Conservation (phyloP, 2,329 filamentous ascomycete genomes). For the Mycosphaerella sp. region DNA sequence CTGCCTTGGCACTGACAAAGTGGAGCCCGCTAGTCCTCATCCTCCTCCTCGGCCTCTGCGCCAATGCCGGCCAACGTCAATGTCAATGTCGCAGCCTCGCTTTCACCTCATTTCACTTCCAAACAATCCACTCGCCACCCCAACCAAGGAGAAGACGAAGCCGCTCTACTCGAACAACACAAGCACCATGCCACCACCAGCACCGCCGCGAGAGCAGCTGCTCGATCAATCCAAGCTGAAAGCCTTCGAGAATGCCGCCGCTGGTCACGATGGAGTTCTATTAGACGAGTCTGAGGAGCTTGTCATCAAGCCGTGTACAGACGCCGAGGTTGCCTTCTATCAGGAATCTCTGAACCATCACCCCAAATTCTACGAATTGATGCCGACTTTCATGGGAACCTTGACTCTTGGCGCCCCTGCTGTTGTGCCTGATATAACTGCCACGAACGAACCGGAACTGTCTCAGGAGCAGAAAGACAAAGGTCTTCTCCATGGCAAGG, state of each 20-base stretch:
- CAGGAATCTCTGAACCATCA: slow-evolving; percentile 61
- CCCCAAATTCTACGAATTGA: slow-evolving; percentile 68
- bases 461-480: slow-evolving; percentile 31
- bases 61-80: neutral
- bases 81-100: slow-evolving; percentile 5
- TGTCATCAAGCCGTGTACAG: slow-evolving; percentile 90
- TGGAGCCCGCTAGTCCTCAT: neutral
- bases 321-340: slow-evolving; percentile 84
- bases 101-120: slow-evolving; percentile 5
- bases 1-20: slow-evolving; percentile 5
- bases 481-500: slow-evolving; percentile 52
- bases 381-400: slow-evolving; percentile 80
- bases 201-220: slow-evolving; percentile 29
- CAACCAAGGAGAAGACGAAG: slow-evolving; percentile 10
- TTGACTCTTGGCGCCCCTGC: slow-evolving; percentile 58
- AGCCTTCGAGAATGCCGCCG: slow-evolving; percentile 69
- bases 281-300: slow-evolving; percentile 76
- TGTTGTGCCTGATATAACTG: slow-evolving; percentile 17
- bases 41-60: neutral
- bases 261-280: slow-evolving; percentile 85
- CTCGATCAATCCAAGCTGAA: slow-evolving; percentile 58
- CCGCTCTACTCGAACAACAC: slow-evolving; percentile 4
- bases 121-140: slow-evolving; percentile 2
- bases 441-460: slow-evolving; percentile 17
- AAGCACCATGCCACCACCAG: slow-evolving; percentile 5